Evolutionary conservation across 352 stramenopile species (phyloP).

Genomic region (Pythium periplocum): DNA sequence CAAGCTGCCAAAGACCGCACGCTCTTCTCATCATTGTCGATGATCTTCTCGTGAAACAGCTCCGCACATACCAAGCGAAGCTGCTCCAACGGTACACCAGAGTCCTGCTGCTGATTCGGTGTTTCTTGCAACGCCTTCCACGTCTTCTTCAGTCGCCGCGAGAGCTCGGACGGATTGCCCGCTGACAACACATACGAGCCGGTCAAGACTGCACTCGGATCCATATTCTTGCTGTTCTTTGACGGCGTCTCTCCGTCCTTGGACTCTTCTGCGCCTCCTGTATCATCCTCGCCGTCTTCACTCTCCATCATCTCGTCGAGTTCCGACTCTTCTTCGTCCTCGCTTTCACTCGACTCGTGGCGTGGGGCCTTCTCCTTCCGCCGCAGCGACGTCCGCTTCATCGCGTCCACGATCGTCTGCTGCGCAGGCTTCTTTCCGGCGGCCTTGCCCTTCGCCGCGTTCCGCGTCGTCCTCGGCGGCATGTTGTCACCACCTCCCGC

Average conservation of each 20-base stretch:
- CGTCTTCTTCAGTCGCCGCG: conserved; percentile 44
- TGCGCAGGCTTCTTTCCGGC: conserved; percentile 6
- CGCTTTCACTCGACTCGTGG: not conserved
- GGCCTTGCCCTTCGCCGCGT: conserved; percentile 1
- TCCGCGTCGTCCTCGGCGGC: not conserved
- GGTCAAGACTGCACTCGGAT: conserved; percentile 8
- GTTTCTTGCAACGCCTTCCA: conserved; percentile 39
- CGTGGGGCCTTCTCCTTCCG: conserved; percentile 12
- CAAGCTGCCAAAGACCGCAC: conserved; percentile 60
- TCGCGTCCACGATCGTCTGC: conserved; percentile 18
- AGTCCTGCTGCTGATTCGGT: conserved; percentile 39
- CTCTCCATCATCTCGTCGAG: not conserved
- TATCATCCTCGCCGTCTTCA: conserved; percentile 2
- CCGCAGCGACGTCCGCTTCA: conserved; percentile 16
- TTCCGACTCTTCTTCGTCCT: not conserved
- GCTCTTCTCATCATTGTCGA: conserved; percentile 41
- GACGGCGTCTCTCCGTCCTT: conserved; percentile 1
- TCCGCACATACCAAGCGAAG: conserved; percentile 46
- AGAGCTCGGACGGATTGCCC: conserved; percentile 34
- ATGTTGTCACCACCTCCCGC: too few relatives aligned
- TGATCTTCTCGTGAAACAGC: conserved; percentile 44
- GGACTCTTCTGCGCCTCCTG: conserved; percentile 1
- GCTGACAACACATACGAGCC: conserved; percentile 25
- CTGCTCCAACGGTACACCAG: conserved; percentile 25
- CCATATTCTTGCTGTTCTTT: too few relatives aligned